phyloP scores from a whole-genome alignment of 495 filamentous ascomycete species.

The Talaromyces nanjingensis region DNA sequence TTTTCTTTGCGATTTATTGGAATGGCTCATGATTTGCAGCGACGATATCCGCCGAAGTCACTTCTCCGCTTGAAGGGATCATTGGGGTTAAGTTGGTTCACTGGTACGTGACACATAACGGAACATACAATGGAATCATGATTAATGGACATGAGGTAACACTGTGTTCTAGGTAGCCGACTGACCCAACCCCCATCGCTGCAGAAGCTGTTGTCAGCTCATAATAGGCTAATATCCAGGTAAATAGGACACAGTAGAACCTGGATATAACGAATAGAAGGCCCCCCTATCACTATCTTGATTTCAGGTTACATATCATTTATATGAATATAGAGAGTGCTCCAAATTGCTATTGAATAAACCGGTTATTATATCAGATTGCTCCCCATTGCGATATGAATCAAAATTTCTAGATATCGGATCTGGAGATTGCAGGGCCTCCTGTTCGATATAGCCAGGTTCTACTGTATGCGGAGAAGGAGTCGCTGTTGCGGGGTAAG shows the following conservation, averaged over 20 bases:
- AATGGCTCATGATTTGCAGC: constrained; percentile 10
- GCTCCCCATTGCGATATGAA: too few species aligned
- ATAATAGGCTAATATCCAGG: neutral
- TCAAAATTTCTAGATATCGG: too few species aligned
- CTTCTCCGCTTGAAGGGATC: constrained; percentile 52
- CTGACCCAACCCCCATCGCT: too few species aligned
- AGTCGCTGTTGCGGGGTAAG: constrained; percentile 11
- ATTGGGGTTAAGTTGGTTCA: constrained; percentile 59
- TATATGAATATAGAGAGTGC: too few species aligned
- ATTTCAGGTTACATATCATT: too few species aligned
- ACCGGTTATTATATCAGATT: too few species aligned
- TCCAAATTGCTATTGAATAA: too few species aligned
- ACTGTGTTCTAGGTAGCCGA: constrained; percentile 20
- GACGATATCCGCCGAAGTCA: constrained; percentile 28
- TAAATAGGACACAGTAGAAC: too few species aligned
- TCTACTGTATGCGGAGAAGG: constrained; percentile 1
- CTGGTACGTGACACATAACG: constrained; percentile 38
- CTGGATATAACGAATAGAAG: too few species aligned
- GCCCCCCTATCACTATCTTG: too few species aligned
- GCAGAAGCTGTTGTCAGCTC: neutral
- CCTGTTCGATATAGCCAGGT: too few species aligned
- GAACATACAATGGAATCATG: neutral
- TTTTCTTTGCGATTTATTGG: neutral
- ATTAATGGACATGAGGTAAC: neutral
- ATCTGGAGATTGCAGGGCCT: too few species aligned